These are phyloP conservation scores for Aquilaria agallochum DNA, from an alignment of 441 rosid species.

Conservation along the genomic window DNA sequence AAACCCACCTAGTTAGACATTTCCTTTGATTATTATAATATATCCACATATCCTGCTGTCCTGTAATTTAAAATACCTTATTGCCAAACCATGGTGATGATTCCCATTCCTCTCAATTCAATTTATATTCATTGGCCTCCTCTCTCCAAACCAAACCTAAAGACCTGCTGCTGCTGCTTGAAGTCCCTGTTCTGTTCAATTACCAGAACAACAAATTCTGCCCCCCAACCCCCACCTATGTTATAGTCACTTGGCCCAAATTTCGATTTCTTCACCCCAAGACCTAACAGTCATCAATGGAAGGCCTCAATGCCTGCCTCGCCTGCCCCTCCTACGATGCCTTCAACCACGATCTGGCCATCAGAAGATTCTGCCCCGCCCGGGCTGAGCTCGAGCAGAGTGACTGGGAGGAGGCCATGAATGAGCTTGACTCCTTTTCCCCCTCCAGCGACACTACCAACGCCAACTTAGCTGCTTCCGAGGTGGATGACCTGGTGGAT, in stretches of 20 bases:
- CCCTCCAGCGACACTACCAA: constrained; percentile 16
- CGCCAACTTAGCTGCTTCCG: constrained; percentile 30
- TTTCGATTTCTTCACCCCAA: neutral
- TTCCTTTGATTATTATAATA: no score
- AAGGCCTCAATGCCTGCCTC: constrained; percentile 32
- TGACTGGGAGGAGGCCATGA: constrained; percentile 30
- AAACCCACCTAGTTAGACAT: no score
- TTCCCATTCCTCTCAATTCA: no score
- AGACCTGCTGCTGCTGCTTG: no score
- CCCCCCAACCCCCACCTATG: no score
- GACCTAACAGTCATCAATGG: constrained; percentile 25
- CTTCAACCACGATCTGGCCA: constrained; percentile 53
- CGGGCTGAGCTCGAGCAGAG: constrained; percentile 47
- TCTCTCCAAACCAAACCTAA: no score
- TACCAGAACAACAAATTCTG: no score
- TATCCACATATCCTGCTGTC: no score
- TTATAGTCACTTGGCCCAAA: no score
- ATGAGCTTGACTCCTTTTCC: constrained; percentile 24
- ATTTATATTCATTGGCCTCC: no score
- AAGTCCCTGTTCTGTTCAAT: neutral
- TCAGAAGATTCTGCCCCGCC: constrained; percentile 64
- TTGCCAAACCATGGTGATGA: no score
- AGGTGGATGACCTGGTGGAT: constrained; percentile 55
- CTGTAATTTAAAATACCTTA: no score
- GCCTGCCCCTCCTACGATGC: constrained; percentile 30